Evolutionary conservation across 148 eudicot species (phyloP).

Genomic region (Chenopodium suecicum): DNA sequence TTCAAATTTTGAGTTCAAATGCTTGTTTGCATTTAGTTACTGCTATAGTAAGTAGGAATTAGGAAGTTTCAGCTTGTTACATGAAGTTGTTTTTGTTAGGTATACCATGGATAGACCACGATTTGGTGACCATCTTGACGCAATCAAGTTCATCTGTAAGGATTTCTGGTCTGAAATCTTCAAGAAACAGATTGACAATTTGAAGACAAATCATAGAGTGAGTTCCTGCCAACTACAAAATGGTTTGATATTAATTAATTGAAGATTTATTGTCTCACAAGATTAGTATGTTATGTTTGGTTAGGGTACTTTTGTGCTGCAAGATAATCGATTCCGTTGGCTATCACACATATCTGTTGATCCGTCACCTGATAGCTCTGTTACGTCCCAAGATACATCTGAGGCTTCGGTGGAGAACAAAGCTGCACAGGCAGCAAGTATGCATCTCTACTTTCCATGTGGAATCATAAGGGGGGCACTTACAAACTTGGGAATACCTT

Average conservation of each 20-base stretch:
- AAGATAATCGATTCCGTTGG: constrained; percentile 93
- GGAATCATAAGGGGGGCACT: constrained; percentile 98
- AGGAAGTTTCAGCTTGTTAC: constrained; percentile 10
- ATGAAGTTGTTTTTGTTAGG: constrained; percentile 36
- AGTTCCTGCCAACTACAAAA: constrained; percentile 14
- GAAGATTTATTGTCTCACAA: not conserved
- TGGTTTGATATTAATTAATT: constrained; percentile 5
- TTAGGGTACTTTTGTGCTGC: constrained; percentile 95
- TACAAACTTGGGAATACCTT: constrained; percentile 91
- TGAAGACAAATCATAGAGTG: constrained; percentile 96
- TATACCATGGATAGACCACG: constrained; percentile 96
- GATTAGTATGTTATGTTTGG: constrained; percentile 19
- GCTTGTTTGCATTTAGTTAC: not conserved
- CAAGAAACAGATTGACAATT: constrained; percentile 97
- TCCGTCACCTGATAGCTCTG: constrained; percentile 47
- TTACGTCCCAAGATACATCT: constrained; percentile 56
- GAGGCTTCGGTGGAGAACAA: constrained; percentile 60
- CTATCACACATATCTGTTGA: constrained; percentile 71
- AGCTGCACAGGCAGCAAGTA: constrained; percentile 80
- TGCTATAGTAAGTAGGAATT: not conserved
- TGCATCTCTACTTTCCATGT: constrained; percentile 99
- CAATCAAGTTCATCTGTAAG: constrained; percentile 95
- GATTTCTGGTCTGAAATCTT: constrained; percentile 98
- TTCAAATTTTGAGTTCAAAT: not conserved
- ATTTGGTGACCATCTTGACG: constrained; percentile 92